Evolutionary conservation across 2,329 filamentous ascomycete genomes (phyloP), one percentile per base, ranked within the genome.

Genomic region (Triangularia setosa): DNA sequence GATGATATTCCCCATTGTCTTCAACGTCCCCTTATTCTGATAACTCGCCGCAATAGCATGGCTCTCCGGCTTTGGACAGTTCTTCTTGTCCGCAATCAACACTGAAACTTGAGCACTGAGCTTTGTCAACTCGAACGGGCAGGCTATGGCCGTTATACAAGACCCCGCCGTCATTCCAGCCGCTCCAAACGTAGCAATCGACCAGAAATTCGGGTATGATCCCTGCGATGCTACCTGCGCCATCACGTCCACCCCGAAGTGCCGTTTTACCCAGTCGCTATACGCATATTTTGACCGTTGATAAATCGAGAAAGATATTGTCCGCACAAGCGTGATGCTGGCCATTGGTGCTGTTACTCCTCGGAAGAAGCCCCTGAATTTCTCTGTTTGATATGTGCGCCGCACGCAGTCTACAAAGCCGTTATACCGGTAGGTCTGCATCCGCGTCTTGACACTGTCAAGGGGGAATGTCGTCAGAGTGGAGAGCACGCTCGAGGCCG

Each of bases 111-210:
- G 92, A 16, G 92, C 91, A 75, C 90, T 93, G 65, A 95, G 82
- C 76, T 96, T 96, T n/a, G 91, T 93, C 75, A 96, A 83, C 76
- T 96, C 92, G 74, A 96, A 96, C 1, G 92, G 92, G 73, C 92
- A 96, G 69, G 92, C 91, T 70, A 95, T 86, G 59, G 90, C 82
- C 8, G 92, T 93, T 62, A 95, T 93, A 65, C 87, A 84, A 23
- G 90, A 92, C 63, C 92, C 92, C 59, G 92, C 90, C 12, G 89
- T 91, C 48, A 90, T 91, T 59, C 92, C 91, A 53, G 91, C 90
- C 11, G 87, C 84, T 24, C 89, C 90, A 77, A 93, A 94, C 73
- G 90, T 93, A 63, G 86, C 81, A 61, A 93, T 80, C 0, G 91
- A 92, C 72, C 89, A 87, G 9, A 91, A 69, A 55, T 85, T 93